Evolutionary conservation across 2,329 filamentous ascomycete genomes (phyloP), one percentile per base, ranked within the genome.

Genomic region (Teratosphaeria epicoccoides): DNA sequence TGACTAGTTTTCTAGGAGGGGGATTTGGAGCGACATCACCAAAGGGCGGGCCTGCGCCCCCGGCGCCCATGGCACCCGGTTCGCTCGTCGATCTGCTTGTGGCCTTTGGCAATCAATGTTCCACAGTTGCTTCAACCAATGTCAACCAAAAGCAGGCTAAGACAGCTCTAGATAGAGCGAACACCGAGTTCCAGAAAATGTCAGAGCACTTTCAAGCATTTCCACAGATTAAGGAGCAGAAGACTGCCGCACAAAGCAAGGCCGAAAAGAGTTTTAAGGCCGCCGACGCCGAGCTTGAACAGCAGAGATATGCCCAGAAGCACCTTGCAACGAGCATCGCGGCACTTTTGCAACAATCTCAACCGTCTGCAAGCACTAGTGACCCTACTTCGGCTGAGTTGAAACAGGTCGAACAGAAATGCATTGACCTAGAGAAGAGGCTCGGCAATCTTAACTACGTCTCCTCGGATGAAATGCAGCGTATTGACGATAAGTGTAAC

Each of bases 171-270:
- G 33, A 43, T 40, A 17, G 22, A 49, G 45, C 49, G n/a, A 49
- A 20, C n/a, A 25, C 29, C 11, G 40, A 47, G 48, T 46, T 24
- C 25, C 25, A 40, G 20, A 46, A 33, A 17, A 52, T 49, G 45
- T 23, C 33, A 44, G 22, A 26, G n/a, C 46, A 48, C n/a, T 49
- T 48, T 44, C 24, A 20, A 14, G 6, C 20, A 11, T 55, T 55
- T 17, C 50, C 53, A 40, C 22, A 17, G 11, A 43, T 55, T 14
- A 52, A 49, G 44, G 53, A 55, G 24, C 50, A 52, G 43, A 49
- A 50, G 24, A 52, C 49, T 17, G 40, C 20, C 12, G 49, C 49
- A 4, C 43, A 43, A 23, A 28, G n/a, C 12, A 29, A 12, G 20
- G 37, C 40, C 25, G 33, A 47, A 23, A 23, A n/a, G 23, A 12